Evolutionary conservation across 768 basidiomycete species (phyloP), one percentile per base, ranked within the genome.

Genomic region (Candolleomyces eurysporus): DNA sequence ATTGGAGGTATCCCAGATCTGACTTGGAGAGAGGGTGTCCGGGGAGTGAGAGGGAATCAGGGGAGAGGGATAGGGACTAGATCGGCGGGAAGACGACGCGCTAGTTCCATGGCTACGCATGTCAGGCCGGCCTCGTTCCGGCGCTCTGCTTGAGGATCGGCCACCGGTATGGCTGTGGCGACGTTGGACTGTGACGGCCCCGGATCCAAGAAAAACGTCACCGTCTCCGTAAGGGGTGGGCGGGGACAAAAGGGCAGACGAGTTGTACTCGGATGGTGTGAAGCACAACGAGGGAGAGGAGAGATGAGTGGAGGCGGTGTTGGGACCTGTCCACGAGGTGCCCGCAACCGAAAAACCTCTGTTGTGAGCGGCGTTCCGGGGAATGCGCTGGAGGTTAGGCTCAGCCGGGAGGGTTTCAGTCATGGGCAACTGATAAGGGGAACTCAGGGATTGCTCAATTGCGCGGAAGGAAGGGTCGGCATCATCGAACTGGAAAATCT

Each of bases 161-260:
- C 17, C 60, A 73, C 67, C 6, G 77, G 84, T 45, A 76, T 76
- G 6, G 69, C 63, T 4, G 61, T 17, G 0, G 81, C 84, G 31
- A 8, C 53, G 53, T 4, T 26, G 39, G 14, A 61, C 30, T 8
- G 42, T 57, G 1, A 32, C 42, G 19, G 9, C 14, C 4, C 43
- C 40, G 30, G 43, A 17, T 11, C 39, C 26, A 19, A 50, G 16
- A 30, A 48, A 22, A n/a, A 48, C 9, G 31, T 55, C 48, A 6
- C 16, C 48, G 58, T 19, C 9, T 14, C 9, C 49, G 32, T 30
- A 36, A 7, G 45, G 49, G 16, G 46, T 22, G 26, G 50, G n/a
- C n/a, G 21, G 43, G 46, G 22, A 36, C 13, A 39, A 26, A 14
- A 46, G 45, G 19, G 45, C 6, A 17, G 45, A 46, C 19, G 45